Base-by-base conservation (phyloP, 2,329 filamentous ascomycete genomes). In the Calonectria pteridis region DNA sequence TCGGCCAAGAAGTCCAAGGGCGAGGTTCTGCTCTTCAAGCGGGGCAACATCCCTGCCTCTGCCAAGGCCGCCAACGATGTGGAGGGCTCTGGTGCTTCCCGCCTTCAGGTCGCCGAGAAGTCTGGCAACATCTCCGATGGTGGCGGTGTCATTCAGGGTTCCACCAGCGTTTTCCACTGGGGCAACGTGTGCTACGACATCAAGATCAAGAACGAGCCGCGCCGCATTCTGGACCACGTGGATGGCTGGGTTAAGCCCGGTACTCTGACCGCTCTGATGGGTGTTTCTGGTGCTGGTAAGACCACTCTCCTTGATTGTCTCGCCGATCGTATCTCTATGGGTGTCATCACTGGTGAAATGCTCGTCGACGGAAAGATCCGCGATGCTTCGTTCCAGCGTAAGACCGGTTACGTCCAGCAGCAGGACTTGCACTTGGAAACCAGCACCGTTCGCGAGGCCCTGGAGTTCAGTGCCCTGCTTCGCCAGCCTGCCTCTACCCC, bases 221-320 rank as follows among this genome's bases (percentile, higher is more conserved):
- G 93, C 40, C 89, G 92, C 13, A 92, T 96, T 79, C 85, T 95
- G 29, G 91, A 94, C 74, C 86, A 93, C 65, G 92, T 95, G 3
- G 91, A 94, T 78, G 93, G 93, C 14, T 94, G 92, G 92, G 92
- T 94, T 67, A 93, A 94, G 82, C 93, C 93, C 1, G 93, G 93
- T 66, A 94, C 93, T 20, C 84, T 94, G 18, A 94, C 93, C 9
- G 93, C 92, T 14, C 87, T 94, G 0, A 94, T 94, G 93, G 92
- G 83, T 31, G 81, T 82, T 1, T 83, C 83, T 0, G 83, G 83
- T 10, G 83, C 83, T 4, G 83, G 93, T 67, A 94, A 94, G 81
- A 94, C 93, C 0, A 94, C 93, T 0, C 85, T 94, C 20, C 84
- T 94, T 43, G 82, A 84, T 63, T 91, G 91, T 28, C 87, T 94